Evolutionary conservation across 2,329 filamentous ascomycete species (phyloP).

Genomic region (Aureobasidium pullulans): DNA sequence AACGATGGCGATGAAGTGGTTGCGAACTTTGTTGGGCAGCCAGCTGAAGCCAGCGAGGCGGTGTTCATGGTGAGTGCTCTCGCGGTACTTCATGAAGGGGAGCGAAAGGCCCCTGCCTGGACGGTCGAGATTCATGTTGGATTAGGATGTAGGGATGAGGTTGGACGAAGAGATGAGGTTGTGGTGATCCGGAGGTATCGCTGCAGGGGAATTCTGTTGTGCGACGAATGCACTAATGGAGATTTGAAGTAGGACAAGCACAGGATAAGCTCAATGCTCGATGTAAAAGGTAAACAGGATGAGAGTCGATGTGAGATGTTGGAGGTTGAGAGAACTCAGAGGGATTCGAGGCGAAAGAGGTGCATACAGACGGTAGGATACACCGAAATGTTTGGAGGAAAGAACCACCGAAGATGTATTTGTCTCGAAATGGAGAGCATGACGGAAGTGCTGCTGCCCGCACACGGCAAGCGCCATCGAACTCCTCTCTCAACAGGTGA

Average conservation of each 20-base stretch:
- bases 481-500: not conserved
- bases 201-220: not conserved
- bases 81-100: slow-evolving; percentile 30
- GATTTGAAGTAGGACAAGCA: not conserved
- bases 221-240: slow-evolving; percentile 3
- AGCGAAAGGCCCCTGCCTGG: slow-evolving; percentile 31
- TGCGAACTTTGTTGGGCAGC: slow-evolving; percentile 36
- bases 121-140: slow-evolving; percentile 33
- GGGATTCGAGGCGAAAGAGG: not conserved
- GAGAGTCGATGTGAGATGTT: not conserved
- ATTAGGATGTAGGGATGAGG: not conserved
- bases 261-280: not conserved
- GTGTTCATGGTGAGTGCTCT: slow-evolving; percentile 23
- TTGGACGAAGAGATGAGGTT: not conserved
- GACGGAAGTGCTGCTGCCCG: not conserved
- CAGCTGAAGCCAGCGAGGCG: slow-evolving; percentile 34
- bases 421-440: not conserved
- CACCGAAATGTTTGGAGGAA: not conserved
- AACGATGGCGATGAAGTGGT: slow-evolving; percentile 35
- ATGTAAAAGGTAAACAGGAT: not conserved
- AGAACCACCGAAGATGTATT: not conserved
- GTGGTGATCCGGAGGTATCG: not conserved
- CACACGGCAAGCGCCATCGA: slow-evolving; percentile 1
- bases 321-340: slow-evolving; percentile 3
- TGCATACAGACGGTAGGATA: slow-evolving; percentile 6